Evolutionary conservation across 2,329 filamentous ascomycete genomes (phyloP).

Genomic region (Fusarium sp.): DNA sequence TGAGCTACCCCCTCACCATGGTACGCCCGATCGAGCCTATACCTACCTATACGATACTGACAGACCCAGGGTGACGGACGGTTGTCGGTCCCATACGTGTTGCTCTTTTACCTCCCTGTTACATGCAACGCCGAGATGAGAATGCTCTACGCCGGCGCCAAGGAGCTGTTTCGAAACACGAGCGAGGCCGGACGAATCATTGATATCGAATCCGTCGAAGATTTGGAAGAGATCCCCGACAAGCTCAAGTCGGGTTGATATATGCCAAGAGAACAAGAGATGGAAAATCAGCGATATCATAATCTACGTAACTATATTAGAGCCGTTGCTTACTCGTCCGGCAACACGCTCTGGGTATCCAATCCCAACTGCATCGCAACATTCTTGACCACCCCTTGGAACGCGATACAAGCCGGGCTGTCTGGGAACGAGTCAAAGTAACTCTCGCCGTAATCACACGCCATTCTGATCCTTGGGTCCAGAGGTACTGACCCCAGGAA

Average conservation of each 20-base stretch:
- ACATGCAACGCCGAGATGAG: conserved; percentile 89
- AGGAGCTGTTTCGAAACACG: conserved; percentile 94
- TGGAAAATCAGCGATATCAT: conserved; percentile 41
- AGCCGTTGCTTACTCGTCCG: conserved; percentile 45
- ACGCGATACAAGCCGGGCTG: conserved; percentile 87
- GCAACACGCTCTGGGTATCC: conserved; percentile 66
- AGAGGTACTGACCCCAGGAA: conserved; percentile 92
- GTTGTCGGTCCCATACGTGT: conserved; percentile 89
- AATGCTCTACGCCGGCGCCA: conserved; percentile 96
- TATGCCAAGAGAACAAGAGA: conserved; percentile 37
- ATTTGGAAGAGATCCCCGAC: conserved; percentile 83
- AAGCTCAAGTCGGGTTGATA: conserved; percentile 58
- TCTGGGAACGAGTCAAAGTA: conserved; percentile 96
- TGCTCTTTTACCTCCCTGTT: conserved; percentile 93
- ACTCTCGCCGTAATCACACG: conserved; percentile 97
- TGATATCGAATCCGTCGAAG: conserved; percentile 84
- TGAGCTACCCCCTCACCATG: conserved; percentile 91
- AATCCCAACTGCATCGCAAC: conserved; percentile 76
- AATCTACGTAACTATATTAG: conserved; percentile 32
- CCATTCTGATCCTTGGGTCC: conserved; percentile 94
- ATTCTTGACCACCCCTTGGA: conserved; percentile 82
- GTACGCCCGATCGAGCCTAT: conserved; percentile 60
- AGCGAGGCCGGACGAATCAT: conserved; percentile 90
- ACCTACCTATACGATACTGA: conserved; percentile 27
- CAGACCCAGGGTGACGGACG: conserved; percentile 78